Conservation (phyloP, 495 filamentous ascomycete species). For the Parmelia sp. region DNA sequence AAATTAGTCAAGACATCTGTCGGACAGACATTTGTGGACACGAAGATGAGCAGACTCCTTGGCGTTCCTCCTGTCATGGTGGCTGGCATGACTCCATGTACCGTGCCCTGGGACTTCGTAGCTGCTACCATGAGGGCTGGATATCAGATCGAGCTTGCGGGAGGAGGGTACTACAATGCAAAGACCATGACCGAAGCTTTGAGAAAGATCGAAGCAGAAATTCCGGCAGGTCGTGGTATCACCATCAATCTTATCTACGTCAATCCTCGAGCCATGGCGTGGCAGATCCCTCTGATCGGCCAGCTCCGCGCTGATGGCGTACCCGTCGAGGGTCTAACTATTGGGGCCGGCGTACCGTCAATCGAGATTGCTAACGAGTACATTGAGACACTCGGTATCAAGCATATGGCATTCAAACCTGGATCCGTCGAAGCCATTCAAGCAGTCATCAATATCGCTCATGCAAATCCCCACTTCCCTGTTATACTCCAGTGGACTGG, state of each 20-base stretch:
- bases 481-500: slow-evolving; percentile 93
- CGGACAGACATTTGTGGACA: slow-evolving; percentile 87
- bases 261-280: slow-evolving; percentile 90
- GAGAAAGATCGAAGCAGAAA: slow-evolving; percentile 78
- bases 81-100: slow-evolving; percentile 92
- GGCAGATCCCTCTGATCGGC: slow-evolving; percentile 91
- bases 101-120: slow-evolving; percentile 91
- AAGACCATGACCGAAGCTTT: slow-evolving; percentile 85
- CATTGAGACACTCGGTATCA: slow-evolving; percentile 86
- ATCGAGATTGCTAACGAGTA: slow-evolving; percentile 93
- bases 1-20: slow-evolving; percentile 77
- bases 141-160: slow-evolving; percentile 85
- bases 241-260: slow-evolving; percentile 95
- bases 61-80: slow-evolving; percentile 89
- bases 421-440: slow-evolving; percentile 86
- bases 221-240: slow-evolving; percentile 87
- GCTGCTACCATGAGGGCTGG: slow-evolving; percentile 94
- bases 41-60: slow-evolving; percentile 91
- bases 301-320: slow-evolving; percentile 80
- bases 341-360: slow-evolving; percentile 88
- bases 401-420: slow-evolving; percentile 93
- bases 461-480: slow-evolving; percentile 82
- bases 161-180: slow-evolving; percentile 91
- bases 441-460: slow-evolving; percentile 84
- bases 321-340: slow-evolving; percentile 90